These are phyloP conservation scores for Pseudozyma pruni DNA, from an alignment of 1,284 basidiomycete genomes.

Conservation along the genomic window DNA sequence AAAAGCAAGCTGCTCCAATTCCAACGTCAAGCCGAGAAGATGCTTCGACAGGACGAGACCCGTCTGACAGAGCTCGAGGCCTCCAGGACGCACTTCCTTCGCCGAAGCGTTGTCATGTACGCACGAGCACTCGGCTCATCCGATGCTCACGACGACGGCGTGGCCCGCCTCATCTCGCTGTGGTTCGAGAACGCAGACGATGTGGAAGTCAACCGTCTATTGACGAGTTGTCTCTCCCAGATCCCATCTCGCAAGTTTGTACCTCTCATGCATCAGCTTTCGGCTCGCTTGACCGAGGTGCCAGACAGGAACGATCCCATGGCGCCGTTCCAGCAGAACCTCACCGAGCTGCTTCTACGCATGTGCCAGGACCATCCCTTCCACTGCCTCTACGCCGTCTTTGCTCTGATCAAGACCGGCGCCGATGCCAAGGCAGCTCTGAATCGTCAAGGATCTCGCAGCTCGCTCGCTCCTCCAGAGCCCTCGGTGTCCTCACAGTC, in stretches of 20 bases:
- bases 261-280: conserved; percentile 89
- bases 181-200: conserved; percentile 88
- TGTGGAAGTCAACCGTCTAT: conserved; percentile 72
- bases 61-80: conserved; percentile 38
- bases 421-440: conserved; percentile 32
- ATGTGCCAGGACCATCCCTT: conserved; percentile 92
- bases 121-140: conserved; percentile 77
- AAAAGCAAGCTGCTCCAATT: conserved; percentile 28
- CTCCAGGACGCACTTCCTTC: conserved; percentile 74
- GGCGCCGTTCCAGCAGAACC: conserved; percentile 73
- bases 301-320: conserved; percentile 64
- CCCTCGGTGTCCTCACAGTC: conserved; percentile 12
- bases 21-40: conserved; percentile 46
- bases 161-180: conserved; percentile 85
- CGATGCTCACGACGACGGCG: conserved; percentile 78
- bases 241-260: conserved; percentile 91
- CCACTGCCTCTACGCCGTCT: conserved; percentile 90
- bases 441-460: conserved; percentile 12
- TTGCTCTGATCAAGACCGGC: conserved; percentile 71
- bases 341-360: conserved; percentile 77
- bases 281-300: conserved; percentile 76
- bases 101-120: conserved; percentile 83
- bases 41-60: conserved; percentile 43
- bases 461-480: conserved; percentile 6
- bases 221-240: conserved; percentile 72